Evolutionary conservation across 352 stramenopile species (phyloP), one percentile per base, ranked within the genome.

Genomic region (Aphanomyces euteiches): DNA sequence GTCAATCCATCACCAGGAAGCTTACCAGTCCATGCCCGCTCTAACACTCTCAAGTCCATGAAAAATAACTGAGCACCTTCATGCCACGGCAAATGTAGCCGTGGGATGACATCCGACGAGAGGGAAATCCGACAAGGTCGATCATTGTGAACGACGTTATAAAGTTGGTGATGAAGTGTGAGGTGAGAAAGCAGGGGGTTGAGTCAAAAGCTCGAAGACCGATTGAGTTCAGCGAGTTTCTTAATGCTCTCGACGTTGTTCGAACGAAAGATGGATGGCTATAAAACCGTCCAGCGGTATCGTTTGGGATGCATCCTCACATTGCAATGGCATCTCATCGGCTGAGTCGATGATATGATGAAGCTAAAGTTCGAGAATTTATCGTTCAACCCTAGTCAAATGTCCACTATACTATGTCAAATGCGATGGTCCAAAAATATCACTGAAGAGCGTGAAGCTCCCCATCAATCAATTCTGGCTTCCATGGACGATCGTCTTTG

Each of bases 401-500:
- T n/a, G 45, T 53, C n/a, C n/a, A 53, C 45, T 19, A 15, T 53
- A n/a, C 45, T 53, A n/a, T 53, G 45, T 53, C 45, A 53, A n/a
- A 53, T 53, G 45, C 45, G 45, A n/a, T 53, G 45, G 13, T 28
- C 28, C 28, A 28, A 28, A 2, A 28, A 53, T 53, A 53, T 53
- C n/a, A n/a, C 45, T 2, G 45, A 53, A n/a, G 45, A 53, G 45
- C 45, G 45, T 19, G n/a, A 53, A 53, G 45, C 45, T 19, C 45
- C 45, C n/a, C 45, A 53, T 53, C 45, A 53, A 53, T n/a, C n/a
- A n/a, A n/a, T 53, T 19, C 45, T 53, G 13, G 45, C 45, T n/a
- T 53, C 45, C 45, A 53, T 53, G 45, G 45, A 53, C 45, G 45
- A 53, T 53, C 45, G n/a, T 53, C n/a, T 53, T n/a, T 53, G 45